These are phyloP conservation scores for Phlebiopsis flavidoalba DNA, from an alignment of 768 basidiomycete species.

Conservation along the genomic window DNA sequence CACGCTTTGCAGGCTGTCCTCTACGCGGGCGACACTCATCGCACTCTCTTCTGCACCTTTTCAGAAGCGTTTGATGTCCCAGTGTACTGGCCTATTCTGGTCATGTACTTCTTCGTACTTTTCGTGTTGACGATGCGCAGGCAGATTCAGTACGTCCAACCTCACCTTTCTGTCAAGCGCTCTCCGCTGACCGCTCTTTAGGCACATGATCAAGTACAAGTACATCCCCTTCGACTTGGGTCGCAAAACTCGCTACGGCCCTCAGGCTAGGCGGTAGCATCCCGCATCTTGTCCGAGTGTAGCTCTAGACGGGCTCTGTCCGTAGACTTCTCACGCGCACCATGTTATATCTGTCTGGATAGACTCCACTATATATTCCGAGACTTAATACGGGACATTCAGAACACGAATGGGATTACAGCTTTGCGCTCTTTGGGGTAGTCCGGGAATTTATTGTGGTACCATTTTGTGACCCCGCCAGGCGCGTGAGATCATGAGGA, in stretches of 20 bases:
- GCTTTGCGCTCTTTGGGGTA: slow-evolving; percentile 77
- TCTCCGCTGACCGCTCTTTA: slow-evolving; percentile 27
- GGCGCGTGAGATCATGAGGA: slow-evolving; percentile 78
- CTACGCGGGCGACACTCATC: slow-evolving; percentile 84
- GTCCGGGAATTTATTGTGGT: slow-evolving; percentile 66
- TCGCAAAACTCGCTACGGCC: slow-evolving; percentile 84
- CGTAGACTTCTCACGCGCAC: background rate
- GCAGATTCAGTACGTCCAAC: slow-evolving; percentile 80
- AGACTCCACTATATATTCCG: background rate
- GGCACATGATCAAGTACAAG: slow-evolving; percentile 99
- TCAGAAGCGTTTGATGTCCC: slow-evolving; percentile 91
- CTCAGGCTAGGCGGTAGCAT: background rate
- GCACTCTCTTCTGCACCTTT: slow-evolving; percentile 70
- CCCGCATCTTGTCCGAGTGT: background rate
- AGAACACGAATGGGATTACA: slow-evolving; percentile 78
- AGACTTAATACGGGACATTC: slow-evolving; percentile 5
- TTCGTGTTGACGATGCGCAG: slow-evolving; percentile 94
- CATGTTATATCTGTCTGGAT: background rate
- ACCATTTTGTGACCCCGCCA: slow-evolving; percentile 85
- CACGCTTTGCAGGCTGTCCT: slow-evolving; percentile 62
- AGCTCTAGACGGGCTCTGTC: background rate
- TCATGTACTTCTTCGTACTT: slow-evolving; percentile 94
- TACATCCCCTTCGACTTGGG: slow-evolving; percentile 96
- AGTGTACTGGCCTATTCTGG: slow-evolving; percentile 98
- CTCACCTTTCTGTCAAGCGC: background rate